Evolutionary conservation across 306 rosid genomes (phyloP), one percentile per base, ranked within the genome.

Genomic region (Casuarina cunninghamiana): DNA sequence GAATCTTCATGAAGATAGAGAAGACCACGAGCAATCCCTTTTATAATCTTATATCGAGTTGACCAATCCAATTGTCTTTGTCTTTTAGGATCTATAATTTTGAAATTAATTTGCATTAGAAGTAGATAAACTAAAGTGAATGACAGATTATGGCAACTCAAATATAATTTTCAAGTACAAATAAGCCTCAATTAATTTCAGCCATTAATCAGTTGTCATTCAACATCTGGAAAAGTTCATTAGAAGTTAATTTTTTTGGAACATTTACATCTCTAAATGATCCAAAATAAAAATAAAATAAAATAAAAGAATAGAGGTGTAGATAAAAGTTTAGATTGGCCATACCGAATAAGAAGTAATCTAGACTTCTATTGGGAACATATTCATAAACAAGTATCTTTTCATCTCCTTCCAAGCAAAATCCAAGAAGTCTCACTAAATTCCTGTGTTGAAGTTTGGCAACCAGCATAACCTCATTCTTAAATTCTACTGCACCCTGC

Each of bases 1-100:
- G 88, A 87, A 51, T 87, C 86, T 51, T 87, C 81, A 2, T 87
- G 90, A 1, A 87, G 76, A 50, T 87, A 84, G 3, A 80, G 42
- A 4, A 84, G 8, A 7, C 87, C 82, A 13, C 82, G 71, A 48
- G 82, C 85, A 5, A 84, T 77, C 10, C 85, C 90, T 15, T 19
- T 66, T 0, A 84, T 61, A 6, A 88, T 81, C 45, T 38, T 80
- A 77, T 82, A 84, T 21, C 86, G 81, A 65, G 17, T 78, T 16
- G 73, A 10, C 90, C 91, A 90, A 79, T 83, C 76, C 17, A 90
- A 21, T 51, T 72, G 79, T 4, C 2, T 75, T 39, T 49, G 71
- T 60, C 74, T 84, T 41, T 55, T 48, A 5, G 74, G 74, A 3
- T 87, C 87, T 85, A 13, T 49, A 48, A 57, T 71, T 78, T 38